Evolutionary conservation across 257 asterid species (phyloP).

Genomic region (Capsicum baccatum): DNA sequence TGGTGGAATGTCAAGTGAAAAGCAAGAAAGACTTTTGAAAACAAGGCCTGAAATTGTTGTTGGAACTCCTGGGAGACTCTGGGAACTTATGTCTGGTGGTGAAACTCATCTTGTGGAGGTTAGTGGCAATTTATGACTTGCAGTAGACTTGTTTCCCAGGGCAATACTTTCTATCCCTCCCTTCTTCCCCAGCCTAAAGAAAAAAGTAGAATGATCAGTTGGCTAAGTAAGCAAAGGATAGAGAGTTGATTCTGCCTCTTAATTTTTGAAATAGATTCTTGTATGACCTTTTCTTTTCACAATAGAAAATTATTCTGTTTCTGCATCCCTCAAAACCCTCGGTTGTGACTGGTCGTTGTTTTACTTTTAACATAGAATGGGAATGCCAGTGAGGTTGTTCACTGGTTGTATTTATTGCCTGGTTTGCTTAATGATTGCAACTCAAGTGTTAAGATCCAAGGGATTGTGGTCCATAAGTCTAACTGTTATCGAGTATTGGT

Average conservation of each 20-base stretch:
- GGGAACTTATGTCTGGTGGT: constrained; percentile 98
- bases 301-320: background rate
- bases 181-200: background rate
- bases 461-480: background rate
- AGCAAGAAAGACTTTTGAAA: constrained; percentile 91
- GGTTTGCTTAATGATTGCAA: background rate
- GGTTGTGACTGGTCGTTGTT: background rate
- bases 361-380: background rate
- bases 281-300: background rate
- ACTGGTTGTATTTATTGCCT: background rate
- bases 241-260: constrained; percentile 5
- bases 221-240: background rate
- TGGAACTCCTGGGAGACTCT: constrained; percentile 98
- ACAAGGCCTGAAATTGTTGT: constrained; percentile 93
- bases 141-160: background rate
- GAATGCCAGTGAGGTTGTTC: background rate
- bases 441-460: background rate
- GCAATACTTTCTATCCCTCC: background rate
- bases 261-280: background rate
- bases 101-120: constrained; percentile 88
- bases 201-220: background rate
- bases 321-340: background rate
- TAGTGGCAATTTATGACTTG: constrained; percentile 33
- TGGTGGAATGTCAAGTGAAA: constrained; percentile 94
- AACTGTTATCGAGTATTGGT: background rate